Conservation (phyloP, 202 grass and related monocot genomes). For the Eragrostis tef region DNA sequence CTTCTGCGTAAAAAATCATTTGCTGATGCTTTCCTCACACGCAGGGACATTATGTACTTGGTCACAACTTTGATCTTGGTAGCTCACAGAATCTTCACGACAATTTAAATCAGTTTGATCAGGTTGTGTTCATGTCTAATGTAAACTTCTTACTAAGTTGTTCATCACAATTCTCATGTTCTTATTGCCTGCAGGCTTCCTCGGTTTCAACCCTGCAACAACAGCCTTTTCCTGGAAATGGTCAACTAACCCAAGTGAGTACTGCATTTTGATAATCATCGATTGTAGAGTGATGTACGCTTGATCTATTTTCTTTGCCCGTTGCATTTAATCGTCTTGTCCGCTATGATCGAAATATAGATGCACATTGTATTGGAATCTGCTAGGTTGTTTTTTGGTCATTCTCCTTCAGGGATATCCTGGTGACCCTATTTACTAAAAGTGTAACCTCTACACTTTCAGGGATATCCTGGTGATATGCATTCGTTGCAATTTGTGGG, state of each 20-base stretch:
- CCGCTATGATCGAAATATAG: background rate
- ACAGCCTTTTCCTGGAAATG: constrained; percentile 59
- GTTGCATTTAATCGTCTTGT: constrained; percentile 5
- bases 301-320: background rate
- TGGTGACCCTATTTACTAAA: constrained; percentile 2
- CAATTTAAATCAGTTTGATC: constrained; percentile 73
- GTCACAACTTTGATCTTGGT: constrained; percentile 73
- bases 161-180: constrained; percentile 29
- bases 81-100: constrained; percentile 58
- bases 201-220: constrained; percentile 60
- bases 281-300: background rate
- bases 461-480: constrained; percentile 75
- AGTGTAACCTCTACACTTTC: constrained; percentile 3
- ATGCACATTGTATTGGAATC: constrained; percentile 7
- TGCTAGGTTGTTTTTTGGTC: background rate
- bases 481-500: constrained; percentile 69
- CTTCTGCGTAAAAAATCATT: background rate
- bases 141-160: background rate
- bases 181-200: constrained; percentile 49
- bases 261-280: background rate
- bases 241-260: constrained; percentile 71
- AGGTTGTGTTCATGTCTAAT: constrained; percentile 55
- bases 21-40: constrained; percentile 33
- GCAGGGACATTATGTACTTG: constrained; percentile 72
- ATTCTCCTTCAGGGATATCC: background rate